Percentiles rank a stretch among this genome's conserved stretches.
Conservation (phyloP, 2,329 filamentous ascomycete genomes). For the Fusarium sp. region DNA sequence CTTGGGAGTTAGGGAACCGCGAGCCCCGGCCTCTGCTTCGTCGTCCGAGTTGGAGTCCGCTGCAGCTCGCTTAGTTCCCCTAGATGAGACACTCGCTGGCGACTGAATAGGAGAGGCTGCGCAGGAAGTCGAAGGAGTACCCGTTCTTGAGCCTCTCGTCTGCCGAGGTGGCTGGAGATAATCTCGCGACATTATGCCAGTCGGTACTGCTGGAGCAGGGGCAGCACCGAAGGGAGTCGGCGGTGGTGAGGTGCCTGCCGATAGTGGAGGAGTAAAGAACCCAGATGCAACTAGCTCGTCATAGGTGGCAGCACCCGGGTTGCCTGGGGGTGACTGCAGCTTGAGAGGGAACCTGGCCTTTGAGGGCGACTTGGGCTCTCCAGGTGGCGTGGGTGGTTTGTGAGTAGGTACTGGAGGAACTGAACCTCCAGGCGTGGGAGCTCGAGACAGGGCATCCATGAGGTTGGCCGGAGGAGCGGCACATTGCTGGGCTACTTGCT, state of each 20-base stretch:
- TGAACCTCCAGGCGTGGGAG: conserved; percentile 27
- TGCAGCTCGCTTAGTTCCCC: conserved; percentile 65
- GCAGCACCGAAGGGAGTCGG: conserved; percentile 37
- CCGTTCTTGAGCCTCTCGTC: conserved; percentile 46
- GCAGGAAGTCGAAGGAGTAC: conserved; percentile 38
- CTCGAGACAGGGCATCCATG: conserved; percentile 29
- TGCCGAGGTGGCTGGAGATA: conserved; percentile 39
- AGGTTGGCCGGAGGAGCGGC: conserved; percentile 16
- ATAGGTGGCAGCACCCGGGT: conserved; percentile 40
- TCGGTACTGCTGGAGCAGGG: conserved; percentile 34
- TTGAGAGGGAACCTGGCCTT: conserved; percentile 27
- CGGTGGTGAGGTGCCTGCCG: conserved; percentile 23
- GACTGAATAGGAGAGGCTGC: conserved; percentile 46
- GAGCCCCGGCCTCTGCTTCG: conserved; percentile 43
- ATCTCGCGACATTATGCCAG: conserved; percentile 29
- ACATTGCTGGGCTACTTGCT: conserved; percentile 6
- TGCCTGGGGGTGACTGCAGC: conserved; percentile 15
- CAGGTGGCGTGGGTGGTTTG: conserved; percentile 16
- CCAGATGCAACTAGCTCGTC: conserved; percentile 44
- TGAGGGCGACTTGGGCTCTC: conserved; percentile 25
- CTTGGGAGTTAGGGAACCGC: conserved; percentile 48
- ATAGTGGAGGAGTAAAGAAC: conserved; percentile 43
- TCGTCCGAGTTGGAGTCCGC: conserved; percentile 52
- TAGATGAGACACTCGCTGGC: conserved; percentile 52
- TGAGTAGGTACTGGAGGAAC: conserved; percentile 9